Conservation (phyloP, 1,284 basidiomycete genomes). For the Leccinum pachyderme region DNA sequence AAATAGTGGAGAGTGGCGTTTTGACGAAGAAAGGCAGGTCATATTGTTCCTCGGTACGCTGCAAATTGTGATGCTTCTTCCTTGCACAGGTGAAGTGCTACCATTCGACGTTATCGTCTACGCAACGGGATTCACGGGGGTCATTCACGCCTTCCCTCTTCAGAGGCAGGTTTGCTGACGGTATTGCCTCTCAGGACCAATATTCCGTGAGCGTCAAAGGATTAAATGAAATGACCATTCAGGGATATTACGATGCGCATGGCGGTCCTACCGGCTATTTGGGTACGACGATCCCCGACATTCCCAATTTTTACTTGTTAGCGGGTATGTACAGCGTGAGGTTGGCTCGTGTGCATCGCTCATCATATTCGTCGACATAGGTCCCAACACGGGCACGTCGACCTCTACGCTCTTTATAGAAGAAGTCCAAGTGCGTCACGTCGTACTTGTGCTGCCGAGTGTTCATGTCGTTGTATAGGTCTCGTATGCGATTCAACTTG, state of each 20-base stretch:
- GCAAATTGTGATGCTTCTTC: background rate
- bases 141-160: conserved; percentile 7
- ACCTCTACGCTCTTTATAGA: conserved; percentile 35
- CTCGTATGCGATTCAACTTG: conserved; percentile 30
- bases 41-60: background rate
- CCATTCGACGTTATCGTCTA: conserved; percentile 35
- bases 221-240: conserved; percentile 25
- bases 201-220: conserved; percentile 31
- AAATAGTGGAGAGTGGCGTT: conserved; percentile 39
- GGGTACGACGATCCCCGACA: conserved; percentile 36
- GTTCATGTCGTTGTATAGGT: conserved; percentile 12
- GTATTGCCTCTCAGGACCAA: conserved; percentile 20
- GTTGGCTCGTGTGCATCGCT: background rate
- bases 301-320: conserved; percentile 40
- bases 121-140: conserved; percentile 35
- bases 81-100: conserved; percentile 23
- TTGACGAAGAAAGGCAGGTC: conserved; percentile 34
- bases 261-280: conserved; percentile 37
- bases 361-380: conserved; percentile 6
- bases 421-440: conserved; percentile 26
- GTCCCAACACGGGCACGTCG: conserved; percentile 34
- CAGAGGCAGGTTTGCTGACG: background rate
- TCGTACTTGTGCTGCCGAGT: background rate
- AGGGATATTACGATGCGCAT: conserved; percentile 36
- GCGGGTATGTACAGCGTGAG: conserved; percentile 13